Evolutionary conservation across 2,329 filamentous ascomycete genomes (phyloP).

Genomic region (Periconia sp.): DNA sequence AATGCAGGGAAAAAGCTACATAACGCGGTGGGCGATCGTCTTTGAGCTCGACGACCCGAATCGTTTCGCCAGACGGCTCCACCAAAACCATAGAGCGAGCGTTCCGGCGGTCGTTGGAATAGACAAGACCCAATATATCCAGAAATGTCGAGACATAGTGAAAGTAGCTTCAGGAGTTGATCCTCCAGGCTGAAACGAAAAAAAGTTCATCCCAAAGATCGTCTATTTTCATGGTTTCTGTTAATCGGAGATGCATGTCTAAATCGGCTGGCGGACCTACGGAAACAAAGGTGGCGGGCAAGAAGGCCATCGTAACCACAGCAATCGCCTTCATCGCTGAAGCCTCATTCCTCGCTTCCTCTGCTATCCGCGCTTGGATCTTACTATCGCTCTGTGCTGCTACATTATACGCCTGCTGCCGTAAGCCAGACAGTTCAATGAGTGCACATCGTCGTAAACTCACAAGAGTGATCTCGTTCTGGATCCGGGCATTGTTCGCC

Average conservation of each 20-base stretch:
- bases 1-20: too few relatives aligned
- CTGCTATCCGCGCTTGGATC: slow-evolving; percentile 21
- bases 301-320: slow-evolving; percentile 28
- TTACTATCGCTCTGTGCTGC: slow-evolving; percentile 23
- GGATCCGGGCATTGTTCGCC: slow-evolving; percentile 20
- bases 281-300: slow-evolving; percentile 28
- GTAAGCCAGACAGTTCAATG: slow-evolving; percentile 9
- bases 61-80: slow-evolving; percentile 9
- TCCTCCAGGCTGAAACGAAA: slow-evolving; percentile 14
- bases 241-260: too few relatives aligned
- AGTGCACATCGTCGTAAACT: slow-evolving; percentile 5
- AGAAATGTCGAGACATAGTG: slow-evolving; percentile 19
- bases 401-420: slow-evolving; percentile 17
- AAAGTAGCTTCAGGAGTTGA: background rate
- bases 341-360: slow-evolving; percentile 24
- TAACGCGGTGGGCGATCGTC: background rate
- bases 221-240: slow-evolving; percentile 10
- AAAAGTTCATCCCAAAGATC: slow-evolving; percentile 19
- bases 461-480: slow-evolving; percentile 26
- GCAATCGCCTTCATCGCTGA: slow-evolving; percentile 29
- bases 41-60: background rate
- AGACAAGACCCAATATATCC: slow-evolving; percentile 24
- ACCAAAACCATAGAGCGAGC: slow-evolving; percentile 22
- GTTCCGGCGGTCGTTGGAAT: slow-evolving; percentile 18
- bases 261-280: slow-evolving; percentile 14